Evolutionary conservation across 176 grass and related monocot species (phyloP).

Genomic region (Zoysia japonica): DNA sequence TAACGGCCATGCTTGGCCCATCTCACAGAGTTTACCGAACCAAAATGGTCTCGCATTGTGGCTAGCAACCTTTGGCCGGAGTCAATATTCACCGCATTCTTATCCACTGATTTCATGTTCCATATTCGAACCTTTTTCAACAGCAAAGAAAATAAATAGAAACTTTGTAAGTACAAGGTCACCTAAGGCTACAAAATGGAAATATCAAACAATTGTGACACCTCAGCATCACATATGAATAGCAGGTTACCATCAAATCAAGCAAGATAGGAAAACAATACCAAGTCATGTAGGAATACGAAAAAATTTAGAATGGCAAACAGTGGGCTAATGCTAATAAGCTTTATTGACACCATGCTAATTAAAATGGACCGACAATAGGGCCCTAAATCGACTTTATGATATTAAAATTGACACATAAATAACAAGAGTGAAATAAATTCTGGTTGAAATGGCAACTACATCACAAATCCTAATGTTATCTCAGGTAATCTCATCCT

Average conservation of each 20-base stretch:
- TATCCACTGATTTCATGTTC: constrained; percentile 87
- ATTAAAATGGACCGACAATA: constrained; percentile 5
- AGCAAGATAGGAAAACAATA: no score
- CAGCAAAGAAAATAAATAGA: background rate
- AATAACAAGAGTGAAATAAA: background rate
- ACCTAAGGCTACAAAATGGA: background rate
- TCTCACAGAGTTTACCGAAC: constrained; percentile 96
- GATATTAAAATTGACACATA: background rate
- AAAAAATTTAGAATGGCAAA: constrained; percentile 9
- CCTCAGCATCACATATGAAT: background rate
- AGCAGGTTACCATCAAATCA: background rate
- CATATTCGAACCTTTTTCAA: constrained; percentile 83
- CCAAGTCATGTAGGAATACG: background rate
- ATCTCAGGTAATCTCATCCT: background rate
- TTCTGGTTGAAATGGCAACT: background rate
- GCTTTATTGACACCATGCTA: constrained; percentile 1
- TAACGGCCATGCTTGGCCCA: constrained; percentile 86
- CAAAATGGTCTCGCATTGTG: constrained; percentile 89
- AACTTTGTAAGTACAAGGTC: background rate
- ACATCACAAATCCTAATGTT: background rate
- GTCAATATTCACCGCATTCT: constrained; percentile 43
- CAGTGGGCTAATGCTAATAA: background rate
- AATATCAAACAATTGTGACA: background rate
- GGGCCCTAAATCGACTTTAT: background rate
- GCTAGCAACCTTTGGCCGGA: constrained; percentile 69